These are phyloP conservation scores for Rhypophila decipiens DNA, from an alignment of 495 filamentous ascomycete species.

Conservation along the genomic window DNA sequence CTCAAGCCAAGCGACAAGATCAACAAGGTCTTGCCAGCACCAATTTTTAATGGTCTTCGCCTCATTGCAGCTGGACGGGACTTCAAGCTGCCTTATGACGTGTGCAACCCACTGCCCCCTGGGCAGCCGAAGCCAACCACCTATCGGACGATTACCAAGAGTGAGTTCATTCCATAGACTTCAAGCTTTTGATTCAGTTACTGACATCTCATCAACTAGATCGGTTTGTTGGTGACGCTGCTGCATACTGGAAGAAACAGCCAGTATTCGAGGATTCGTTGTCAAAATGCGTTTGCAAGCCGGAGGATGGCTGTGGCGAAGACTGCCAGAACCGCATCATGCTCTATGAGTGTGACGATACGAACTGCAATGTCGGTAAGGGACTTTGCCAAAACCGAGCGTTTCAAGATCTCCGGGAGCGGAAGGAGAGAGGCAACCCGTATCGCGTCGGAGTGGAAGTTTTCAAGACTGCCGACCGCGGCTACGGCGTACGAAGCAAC, in stretches of 20 bases:
- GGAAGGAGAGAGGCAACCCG: constrained; percentile 69
- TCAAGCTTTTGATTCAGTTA: background rate
- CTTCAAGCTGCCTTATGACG: constrained; percentile 82
- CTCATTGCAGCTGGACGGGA: constrained; percentile 62
- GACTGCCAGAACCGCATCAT: constrained; percentile 90
- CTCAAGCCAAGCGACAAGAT: constrained; percentile 29
- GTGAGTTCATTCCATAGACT: constrained; percentile 35
- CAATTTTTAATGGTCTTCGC: constrained; percentile 40
- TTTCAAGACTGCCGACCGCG: constrained; percentile 79
- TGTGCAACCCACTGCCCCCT: constrained; percentile 77
- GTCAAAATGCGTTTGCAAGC: constrained; percentile 70
- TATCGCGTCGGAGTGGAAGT: constrained; percentile 93
- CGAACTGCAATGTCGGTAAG: constrained; percentile 72
- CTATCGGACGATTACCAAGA: constrained; percentile 85
- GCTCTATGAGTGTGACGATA: constrained; percentile 92
- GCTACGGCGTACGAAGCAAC: constrained; percentile 86
- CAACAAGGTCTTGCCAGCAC: constrained; percentile 38
- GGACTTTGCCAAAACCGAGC: constrained; percentile 75
- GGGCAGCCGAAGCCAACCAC: constrained; percentile 86
- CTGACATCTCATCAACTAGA: constrained; percentile 47
- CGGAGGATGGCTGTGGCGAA: constrained; percentile 76
- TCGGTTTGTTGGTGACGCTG: constrained; percentile 86
- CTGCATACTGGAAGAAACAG: constrained; percentile 75
- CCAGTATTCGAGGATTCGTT: constrained; percentile 66
- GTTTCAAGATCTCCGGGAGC: constrained; percentile 71